Conservation (phyloP, 805 yeast species). For the Myxozyma kluyveri region DNA sequence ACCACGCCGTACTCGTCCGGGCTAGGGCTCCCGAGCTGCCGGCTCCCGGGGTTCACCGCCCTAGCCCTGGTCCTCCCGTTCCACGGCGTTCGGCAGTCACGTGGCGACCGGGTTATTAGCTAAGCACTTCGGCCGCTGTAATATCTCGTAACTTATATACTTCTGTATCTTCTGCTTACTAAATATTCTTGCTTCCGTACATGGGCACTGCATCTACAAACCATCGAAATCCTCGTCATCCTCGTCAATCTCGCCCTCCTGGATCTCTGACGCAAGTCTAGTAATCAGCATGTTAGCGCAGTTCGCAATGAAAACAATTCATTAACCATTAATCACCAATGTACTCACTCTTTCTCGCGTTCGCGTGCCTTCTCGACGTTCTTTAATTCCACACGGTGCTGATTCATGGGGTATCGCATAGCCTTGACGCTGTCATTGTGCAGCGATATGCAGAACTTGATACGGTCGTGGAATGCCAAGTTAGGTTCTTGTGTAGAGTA, state of each 20-base stretch:
- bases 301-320: neutral
- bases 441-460: conserved; percentile 81
- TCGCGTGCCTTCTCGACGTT: conserved; percentile 55
- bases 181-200: neutral
- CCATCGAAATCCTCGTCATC: conserved; percentile 39
- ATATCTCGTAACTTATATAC: no score
- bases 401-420: conserved; percentile 79
- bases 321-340: conserved; percentile 3
- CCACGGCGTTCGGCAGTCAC: conserved; percentile 16
- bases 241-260: conserved; percentile 45
- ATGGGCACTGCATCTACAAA: conserved; percentile 9
- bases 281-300: neutral
- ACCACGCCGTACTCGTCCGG: no score
- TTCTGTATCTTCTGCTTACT: no score
- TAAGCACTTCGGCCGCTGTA: neutral
- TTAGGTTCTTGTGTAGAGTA: conserved; percentile 89
- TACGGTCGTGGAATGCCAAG: conserved; percentile 84
- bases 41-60: no score
- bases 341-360: conserved; percentile 47
- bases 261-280: conserved; percentile 43
- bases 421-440: conserved; percentile 92
- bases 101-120: neutral
- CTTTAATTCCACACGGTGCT: conserved; percentile 50
- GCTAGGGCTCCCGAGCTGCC: no score
- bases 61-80: no score